These are phyloP conservation scores for Somion occarium DNA, from an alignment of 1,284 basidiomycete species.

Conservation along the genomic window DNA sequence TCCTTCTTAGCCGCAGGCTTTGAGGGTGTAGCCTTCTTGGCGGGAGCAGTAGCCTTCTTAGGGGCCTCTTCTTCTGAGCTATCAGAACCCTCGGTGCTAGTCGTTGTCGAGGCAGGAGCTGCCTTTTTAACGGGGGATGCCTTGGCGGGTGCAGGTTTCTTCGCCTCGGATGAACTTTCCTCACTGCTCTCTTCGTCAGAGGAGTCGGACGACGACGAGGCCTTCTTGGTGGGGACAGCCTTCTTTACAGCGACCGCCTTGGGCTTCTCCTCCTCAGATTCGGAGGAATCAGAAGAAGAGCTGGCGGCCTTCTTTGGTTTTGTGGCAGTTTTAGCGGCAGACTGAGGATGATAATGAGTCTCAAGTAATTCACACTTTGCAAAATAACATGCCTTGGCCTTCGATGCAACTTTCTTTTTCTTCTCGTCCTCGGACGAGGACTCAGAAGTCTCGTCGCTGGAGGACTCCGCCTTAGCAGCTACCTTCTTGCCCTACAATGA, in stretches of 20 bases:
- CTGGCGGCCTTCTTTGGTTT: constrained; percentile 9
- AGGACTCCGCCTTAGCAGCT: constrained; percentile 26
- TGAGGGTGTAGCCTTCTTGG: constrained; percentile 1
- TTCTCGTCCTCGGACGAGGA: background rate
- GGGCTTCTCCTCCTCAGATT: background rate
- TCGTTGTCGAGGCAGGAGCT: background rate
- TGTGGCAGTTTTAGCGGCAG: background rate
- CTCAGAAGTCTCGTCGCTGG: constrained; percentile 13
- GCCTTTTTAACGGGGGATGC: constrained; percentile 8
- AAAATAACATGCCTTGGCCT: constrained; percentile 14
- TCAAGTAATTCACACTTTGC: background rate
- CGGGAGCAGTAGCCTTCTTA: constrained; percentile 11
- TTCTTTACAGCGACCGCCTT: constrained; percentile 7
- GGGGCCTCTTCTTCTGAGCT: constrained; percentile 11
- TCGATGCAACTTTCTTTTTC: constrained; percentile 3
- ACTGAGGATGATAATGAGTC: constrained; percentile 12
- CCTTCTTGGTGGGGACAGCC: constrained; percentile 8
- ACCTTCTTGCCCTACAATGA: constrained; percentile 26
- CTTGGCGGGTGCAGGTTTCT: constrained; percentile 12
- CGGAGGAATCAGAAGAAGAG: constrained; percentile 3
- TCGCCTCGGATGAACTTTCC: constrained; percentile 9
- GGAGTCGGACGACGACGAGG: constrained; percentile 7
- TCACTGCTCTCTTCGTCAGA: constrained; percentile 12
- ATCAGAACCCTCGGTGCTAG: no score
- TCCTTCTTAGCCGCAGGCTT: constrained; percentile 9